Evolutionary conservation across 1,284 basidiomycete genomes (phyloP), one percentile per base, ranked within the genome.

Genomic region (Xanthoconium separans): DNA sequence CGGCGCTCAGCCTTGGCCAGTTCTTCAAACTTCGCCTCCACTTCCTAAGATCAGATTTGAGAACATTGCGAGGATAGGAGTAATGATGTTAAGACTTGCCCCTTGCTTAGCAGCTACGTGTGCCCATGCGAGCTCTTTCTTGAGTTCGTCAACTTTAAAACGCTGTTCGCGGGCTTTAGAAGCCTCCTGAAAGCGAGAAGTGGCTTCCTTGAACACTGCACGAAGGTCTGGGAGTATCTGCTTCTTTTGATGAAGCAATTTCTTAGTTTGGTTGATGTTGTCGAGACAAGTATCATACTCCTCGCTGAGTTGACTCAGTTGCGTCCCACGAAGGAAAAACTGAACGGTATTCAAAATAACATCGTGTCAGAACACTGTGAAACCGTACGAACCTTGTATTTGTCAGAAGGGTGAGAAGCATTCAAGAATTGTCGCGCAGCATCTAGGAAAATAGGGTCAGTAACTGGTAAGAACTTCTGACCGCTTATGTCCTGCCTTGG

Each of bases 271-370:
- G 18, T 77, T 78, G 61, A 92, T 85, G 65, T 92, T 91, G 54
- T 84, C 76, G 29, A 87, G 73, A 62, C 91, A 90, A 2, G 81
- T 77, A 39, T 89, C 83, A 68, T 99, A 99, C 68, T 95, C 91
- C 29, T 92, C 85, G 6, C 84, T 85, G 22, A 99, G 84, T 65
- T 95, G 90, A 34, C 85, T 84, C 27, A 99, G 84, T 61, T 95
- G 92, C 0, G 96, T 99, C 10, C 97, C 97, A 31, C 87, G 84
- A 42, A 98, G 80, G 81, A 98, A 99, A 70, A 98, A 95, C 91
- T 95, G 66, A 31, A 54, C 16, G 4, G 44, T n/a, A 29, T 44
- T 9, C 40, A 31, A 42, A 22, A 50, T 10, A 20, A 44, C 4
- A 16, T 8, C 27, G n/a, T 27, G 27, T 24, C 27, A 22, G 22